Percentiles rank a stretch among this genome's conserved stretches.
phyloP scores from a whole-genome alignment of 2,329 filamentous ascomycete species.

The Colletotrichum sp. region DNA sequence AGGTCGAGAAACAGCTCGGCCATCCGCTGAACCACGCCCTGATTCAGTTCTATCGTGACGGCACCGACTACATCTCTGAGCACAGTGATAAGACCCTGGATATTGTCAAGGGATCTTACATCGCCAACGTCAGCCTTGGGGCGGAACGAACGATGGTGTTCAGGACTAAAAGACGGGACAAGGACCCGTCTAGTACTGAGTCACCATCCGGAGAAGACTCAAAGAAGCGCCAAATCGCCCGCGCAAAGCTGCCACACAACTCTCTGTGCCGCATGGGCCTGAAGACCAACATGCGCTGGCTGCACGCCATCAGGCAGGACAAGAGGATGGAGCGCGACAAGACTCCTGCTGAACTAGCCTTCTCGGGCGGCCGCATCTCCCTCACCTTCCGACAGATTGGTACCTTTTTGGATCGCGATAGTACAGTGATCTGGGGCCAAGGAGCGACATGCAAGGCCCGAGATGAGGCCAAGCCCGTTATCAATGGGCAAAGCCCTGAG shows the following conservation, averaged over 20 bases:
- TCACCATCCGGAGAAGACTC: conserved; percentile 13
- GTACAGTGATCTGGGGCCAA: conserved; percentile 84
- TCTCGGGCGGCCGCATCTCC: conserved; percentile 80
- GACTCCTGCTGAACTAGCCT: conserved; percentile 71
- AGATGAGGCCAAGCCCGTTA: conserved; percentile 63
- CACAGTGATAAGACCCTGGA: conserved; percentile 98
- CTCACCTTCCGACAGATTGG: conserved; percentile 90
- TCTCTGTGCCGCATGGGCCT: conserved; percentile 86
- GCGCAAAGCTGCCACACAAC: conserved; percentile 82
- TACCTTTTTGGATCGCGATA: conserved; percentile 76
- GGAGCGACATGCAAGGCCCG: conserved; percentile 76
- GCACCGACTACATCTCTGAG: conserved; percentile 91
- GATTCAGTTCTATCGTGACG: conserved; percentile 90
- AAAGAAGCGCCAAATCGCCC: conserved; percentile 63
- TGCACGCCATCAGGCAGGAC: conserved; percentile 91
- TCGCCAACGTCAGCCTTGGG: conserved; percentile 94
- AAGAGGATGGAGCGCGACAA: conserved; percentile 75
- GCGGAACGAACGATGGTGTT: conserved; percentile 90
- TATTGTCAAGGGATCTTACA: conserved; percentile 79
- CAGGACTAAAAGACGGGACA: conserved; percentile 74
- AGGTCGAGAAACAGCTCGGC: conserved; percentile 74
- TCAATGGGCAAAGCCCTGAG: conserved; percentile 72
- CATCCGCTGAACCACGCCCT: conserved; percentile 90
- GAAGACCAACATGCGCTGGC: conserved; percentile 82
- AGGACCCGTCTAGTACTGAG: conserved; percentile 35